Base-by-base conservation (phyloP, 495 filamentous ascomycete genomes). In the Penicillium verhagenii region DNA sequence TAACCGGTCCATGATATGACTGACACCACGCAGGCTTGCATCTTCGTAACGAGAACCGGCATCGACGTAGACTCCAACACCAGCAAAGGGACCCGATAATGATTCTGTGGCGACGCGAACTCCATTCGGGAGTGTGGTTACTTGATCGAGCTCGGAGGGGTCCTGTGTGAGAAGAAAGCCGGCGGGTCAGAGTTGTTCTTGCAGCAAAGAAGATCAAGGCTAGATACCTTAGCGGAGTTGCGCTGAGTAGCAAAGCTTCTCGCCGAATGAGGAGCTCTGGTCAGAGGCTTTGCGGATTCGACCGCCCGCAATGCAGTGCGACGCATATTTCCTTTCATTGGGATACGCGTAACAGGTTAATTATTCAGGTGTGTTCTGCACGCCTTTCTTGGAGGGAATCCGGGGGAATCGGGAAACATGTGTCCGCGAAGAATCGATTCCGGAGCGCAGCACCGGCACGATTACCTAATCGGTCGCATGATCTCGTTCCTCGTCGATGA, bases 1-100 rank as follows among this genome's bases (percentile, higher is more conserved):
- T 28, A 99, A 69, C 14, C 94, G 84, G 70, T 99, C 94, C 77
- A 96, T 88, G 49, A 99, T 92, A 70, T 99, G 94, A 70, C 91
- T 96, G 35, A 96, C 91, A 25, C 94, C 94, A 46, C 90, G 84
- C 42, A 97, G 74, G 39, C 84, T 86, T 14, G 87, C 79, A 64
- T 86, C 94, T 72, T 99, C 94, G 72, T 95, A 97, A 54, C 94
- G 84, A 28, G 94, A 99, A 9, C 94, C 94, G 31, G 92, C 92
- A 71, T 97, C 93, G 72, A 99, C 85, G 72, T 96, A 99, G 25
- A 99, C 92, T 47, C 94, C 94, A 23, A 99, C 84, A 45, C 91
- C 94, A 7, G 93, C 89, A 73, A 99, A 99, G 65, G 91, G 90
- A 31, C 96, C 94, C 3, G 95, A 94, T 18, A 97, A 81, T 52